Conservation (phyloP, 1,139 yeast genomes). For the Blastobotrys illinoisensis region DNA sequence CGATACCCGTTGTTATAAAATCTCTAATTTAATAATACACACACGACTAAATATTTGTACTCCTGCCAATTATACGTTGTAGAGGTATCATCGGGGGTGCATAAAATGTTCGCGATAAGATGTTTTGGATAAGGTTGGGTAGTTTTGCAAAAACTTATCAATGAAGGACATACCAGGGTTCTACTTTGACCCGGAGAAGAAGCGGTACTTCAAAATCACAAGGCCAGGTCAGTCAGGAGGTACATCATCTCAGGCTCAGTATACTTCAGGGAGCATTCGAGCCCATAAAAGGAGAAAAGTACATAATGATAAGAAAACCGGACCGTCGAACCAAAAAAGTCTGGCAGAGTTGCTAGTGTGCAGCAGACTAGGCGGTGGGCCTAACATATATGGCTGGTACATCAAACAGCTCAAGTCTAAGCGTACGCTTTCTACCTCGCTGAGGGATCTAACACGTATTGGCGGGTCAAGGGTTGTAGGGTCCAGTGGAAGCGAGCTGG, state of each 20-base stretch:
- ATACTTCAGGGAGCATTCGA: neutral
- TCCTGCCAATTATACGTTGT: too few species aligned
- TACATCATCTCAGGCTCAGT: constrained; percentile 2
- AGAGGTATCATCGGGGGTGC: too few species aligned
- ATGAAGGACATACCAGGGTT: constrained; percentile 19
- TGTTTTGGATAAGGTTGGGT: neutral
- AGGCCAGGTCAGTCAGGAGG: constrained; percentile 15
- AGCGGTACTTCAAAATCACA: constrained; percentile 16
- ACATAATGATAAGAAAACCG: neutral
- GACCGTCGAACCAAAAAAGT: neutral
- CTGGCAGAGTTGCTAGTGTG: neutral
- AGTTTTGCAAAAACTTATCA: constrained; percentile 1
- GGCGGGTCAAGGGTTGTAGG: neutral
- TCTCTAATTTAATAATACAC: constrained; percentile 1
- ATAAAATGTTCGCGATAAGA: neutral
- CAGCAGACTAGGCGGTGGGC: neutral
- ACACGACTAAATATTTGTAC: neutral
- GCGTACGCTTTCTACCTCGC: neutral
- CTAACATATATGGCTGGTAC: neutral
- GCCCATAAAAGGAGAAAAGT: constrained; percentile 1
- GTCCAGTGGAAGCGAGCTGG: neutral
- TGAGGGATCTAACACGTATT: neutral
- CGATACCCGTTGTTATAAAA: constrained; percentile 2
- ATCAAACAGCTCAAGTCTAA: neutral
- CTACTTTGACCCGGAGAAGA: constrained; percentile 18